Base-by-base conservation (phyloP, 164 flowering plant genomes). In the Berberis vulgaris region DNA sequence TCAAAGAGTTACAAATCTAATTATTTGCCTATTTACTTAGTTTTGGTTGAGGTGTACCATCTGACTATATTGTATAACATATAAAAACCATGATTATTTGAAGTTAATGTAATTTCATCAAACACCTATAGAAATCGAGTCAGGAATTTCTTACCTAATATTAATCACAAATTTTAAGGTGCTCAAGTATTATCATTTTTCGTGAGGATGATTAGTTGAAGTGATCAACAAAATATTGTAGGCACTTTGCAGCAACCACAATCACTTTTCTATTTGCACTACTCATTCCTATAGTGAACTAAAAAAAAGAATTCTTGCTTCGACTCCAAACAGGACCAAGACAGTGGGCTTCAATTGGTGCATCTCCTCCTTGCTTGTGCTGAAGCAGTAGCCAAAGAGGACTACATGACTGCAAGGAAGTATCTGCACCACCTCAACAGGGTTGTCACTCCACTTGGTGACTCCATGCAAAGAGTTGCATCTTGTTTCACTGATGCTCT, bases 311-410 rank as follows among this genome's bases (percentile, higher is more conserved):
- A 1, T 26, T 3, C 10, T 50, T 50, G 11, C 11, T 50, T 12
- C 6, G 10, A 3, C n/a, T 10, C n/a, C 8, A 45, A 6, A 8
- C 45, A 64, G 66, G 66, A 81, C 49, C 84, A 81, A 65, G 94
- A 87, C 63, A 85, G 87, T 68, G 90, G 94, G 5, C 86, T 87
- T 11, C 84, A 84, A 72, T 71, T 88, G 69, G 84, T 86, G 64
- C 91, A 86, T 70, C 86, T 84, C 57, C 89, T 86, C 43, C 80
- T 88, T 2, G 87, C 86, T 2, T 88, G 95, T 63, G 91, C 91
- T 0, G 89, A 88, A 64, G 84, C 91, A 5, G 85, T 84, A 2
- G 80, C 89, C 8, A 86, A 83, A 65, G 87, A 83, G 11, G 89
- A 88, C 67, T 83, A 76, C 78, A 78, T 77, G 83, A 54, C 74